Evolutionary conservation across 176 grass and related monocot species (phyloP).

Genomic region (Themeda triandra): DNA sequence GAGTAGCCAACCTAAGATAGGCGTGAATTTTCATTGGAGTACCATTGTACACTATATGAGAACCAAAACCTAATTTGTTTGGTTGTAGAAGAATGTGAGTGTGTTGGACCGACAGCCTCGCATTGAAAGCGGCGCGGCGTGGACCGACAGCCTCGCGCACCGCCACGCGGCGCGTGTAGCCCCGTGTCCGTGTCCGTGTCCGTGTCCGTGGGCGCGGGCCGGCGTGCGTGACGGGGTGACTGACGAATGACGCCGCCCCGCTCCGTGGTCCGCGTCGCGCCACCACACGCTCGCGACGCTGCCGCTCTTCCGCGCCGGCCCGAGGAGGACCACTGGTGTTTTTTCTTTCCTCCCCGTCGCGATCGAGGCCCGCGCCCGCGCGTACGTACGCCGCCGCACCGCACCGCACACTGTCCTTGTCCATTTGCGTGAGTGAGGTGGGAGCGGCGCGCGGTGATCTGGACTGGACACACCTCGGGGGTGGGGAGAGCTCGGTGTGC

Average conservation of each 20-base stretch:
- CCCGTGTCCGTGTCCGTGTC: too few relatives aligned
- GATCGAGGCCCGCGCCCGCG: background rate
- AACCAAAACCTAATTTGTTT: background rate
- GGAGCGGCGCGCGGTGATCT: background rate
- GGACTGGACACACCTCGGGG: background rate
- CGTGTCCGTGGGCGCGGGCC: background rate
- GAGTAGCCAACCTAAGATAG: background rate
- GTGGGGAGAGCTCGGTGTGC: too few relatives aligned
- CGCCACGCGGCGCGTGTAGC: constrained; percentile 34
- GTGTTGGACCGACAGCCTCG: background rate
- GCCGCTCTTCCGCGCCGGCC: background rate
- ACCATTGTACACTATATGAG: background rate
- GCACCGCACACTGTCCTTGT: background rate
- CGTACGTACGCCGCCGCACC: background rate
- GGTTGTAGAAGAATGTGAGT: background rate
- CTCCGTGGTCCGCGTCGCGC: background rate
- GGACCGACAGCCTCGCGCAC: constrained; percentile 35
- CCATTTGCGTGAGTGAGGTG: background rate
- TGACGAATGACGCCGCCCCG: too few relatives aligned
- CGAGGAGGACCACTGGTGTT: constrained; percentile 26
- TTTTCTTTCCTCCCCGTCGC: background rate
- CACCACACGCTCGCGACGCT: constrained; percentile 31
- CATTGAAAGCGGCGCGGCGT: constrained; percentile 37
- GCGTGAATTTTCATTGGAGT: background rate
- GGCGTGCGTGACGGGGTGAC: too few relatives aligned